Percentiles rank a stretch among this genome's conserved stretches.
Conservation (phyloP, 139 green algal genomes). For the Astrephomene gubernaculifera region DNA sequence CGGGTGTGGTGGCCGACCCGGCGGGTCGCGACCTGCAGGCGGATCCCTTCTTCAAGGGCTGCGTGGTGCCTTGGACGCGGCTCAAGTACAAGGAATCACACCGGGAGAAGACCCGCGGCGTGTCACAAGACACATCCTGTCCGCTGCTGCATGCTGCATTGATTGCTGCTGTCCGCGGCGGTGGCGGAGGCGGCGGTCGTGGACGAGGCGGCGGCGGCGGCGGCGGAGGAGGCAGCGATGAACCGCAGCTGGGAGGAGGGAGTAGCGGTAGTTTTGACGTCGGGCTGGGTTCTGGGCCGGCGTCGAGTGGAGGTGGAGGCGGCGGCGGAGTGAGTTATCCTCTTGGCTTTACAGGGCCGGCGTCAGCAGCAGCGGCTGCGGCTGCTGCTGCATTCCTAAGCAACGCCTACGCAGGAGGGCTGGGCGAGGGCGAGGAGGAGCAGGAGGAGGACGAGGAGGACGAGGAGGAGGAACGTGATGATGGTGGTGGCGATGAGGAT, state of each 20-base stretch:
- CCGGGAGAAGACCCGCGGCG: not conserved
- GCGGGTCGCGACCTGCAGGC: constrained; percentile 21
- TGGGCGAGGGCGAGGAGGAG: not conserved
- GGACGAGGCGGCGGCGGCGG: not conserved
- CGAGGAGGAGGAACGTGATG: not conserved
- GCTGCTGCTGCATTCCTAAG: too few species aligned
- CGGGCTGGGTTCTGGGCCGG: too few species aligned
- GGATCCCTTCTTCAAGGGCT: constrained; percentile 6
- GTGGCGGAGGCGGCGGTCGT: too few species aligned
- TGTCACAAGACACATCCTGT: not conserved
- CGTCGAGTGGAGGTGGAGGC: too few species aligned
- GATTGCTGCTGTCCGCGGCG: not conserved
- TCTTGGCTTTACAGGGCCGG: too few species aligned
- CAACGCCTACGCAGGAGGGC: too few species aligned
- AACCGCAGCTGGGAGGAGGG: too few species aligned
- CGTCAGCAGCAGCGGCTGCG: too few species aligned
- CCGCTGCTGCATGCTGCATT: not conserved
- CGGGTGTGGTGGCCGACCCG: not conserved
- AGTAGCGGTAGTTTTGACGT: too few species aligned
- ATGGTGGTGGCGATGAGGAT: too few species aligned
- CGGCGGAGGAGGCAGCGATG: not conserved
- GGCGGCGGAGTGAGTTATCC: too few species aligned
- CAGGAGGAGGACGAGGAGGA: not conserved
- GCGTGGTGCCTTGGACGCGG: constrained; percentile 8
- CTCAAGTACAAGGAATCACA: constrained; percentile 16